Conservation (phyloP, 2,329 filamentous ascomycete genomes). For the Simplicillium aogashimaense region DNA sequence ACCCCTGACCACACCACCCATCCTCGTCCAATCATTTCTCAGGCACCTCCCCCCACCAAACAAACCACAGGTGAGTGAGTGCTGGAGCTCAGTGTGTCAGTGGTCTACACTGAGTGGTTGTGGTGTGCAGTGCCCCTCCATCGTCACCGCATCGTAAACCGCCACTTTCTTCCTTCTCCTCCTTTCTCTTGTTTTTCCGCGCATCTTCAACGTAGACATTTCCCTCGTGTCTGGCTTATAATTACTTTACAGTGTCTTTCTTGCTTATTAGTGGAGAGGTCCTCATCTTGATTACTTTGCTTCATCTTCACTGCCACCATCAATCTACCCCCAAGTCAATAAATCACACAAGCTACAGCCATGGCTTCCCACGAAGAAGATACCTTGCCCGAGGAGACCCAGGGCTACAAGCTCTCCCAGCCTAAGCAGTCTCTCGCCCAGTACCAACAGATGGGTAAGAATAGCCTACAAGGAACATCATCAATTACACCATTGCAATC, state of each 20-base stretch:
- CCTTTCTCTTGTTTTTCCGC: background rate
- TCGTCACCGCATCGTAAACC: conserved; percentile 19
- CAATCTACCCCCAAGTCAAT: conserved; percentile 12
- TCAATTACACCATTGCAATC: too few relatives aligned
- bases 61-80: too few relatives aligned
- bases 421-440: conserved; percentile 92
- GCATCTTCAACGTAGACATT: background rate
- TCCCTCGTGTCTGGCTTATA: background rate
- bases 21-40: too few relatives aligned
- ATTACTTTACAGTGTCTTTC: background rate
- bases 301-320: conserved; percentile 5
- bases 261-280: background rate
- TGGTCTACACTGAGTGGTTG: too few relatives aligned
- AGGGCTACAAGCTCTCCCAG: conserved; percentile 97
- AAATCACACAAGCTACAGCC: conserved; percentile 17
- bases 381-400: conserved; percentile 74
- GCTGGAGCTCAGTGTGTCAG: too few relatives aligned
- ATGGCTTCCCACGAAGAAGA: conserved; percentile 72
- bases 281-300: conserved; percentile 2
- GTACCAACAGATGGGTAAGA: conserved; percentile 84
- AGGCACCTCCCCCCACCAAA: too few relatives aligned
- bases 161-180: conserved; percentile 6
- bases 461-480: background rate
- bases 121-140: conserved; percentile 16
- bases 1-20: too few relatives aligned